Base-by-base conservation (phyloP, 1,139 yeast species). In the Hansenula sp. region DNA sequence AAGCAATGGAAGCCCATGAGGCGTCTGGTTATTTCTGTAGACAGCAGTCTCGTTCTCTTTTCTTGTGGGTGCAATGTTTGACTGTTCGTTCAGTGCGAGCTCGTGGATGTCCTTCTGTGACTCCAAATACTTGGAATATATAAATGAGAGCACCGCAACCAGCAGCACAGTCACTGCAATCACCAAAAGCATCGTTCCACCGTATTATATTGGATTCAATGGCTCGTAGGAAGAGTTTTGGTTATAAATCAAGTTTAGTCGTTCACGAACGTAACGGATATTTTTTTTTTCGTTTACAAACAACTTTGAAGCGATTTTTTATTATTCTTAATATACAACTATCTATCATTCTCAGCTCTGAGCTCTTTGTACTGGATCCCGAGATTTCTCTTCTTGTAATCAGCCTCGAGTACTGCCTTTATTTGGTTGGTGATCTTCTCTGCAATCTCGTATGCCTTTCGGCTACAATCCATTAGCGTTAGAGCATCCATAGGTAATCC, bases 401-500 rank as follows among this genome's bases (percentile, higher is more conserved):
- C 78, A 74, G 41, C 88, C 63, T 36, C 73, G 66, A 55, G 18
- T 3, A 55, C 40, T 6, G 59, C 54, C 43, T 79, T 75, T 39
- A 92, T 84, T 53, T 76, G 67, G 25, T 79, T 77, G 0, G 96
- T 86, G 47, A 86, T 61, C 18, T 63, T 59, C 41, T 76, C 79
- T 8, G 88, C 94, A 34, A 79, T 73, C 11, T 63, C 61, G 55
- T 76, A 78, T 2, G 96, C 94, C 46, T 73, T 67, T 44, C 75
- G 75, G 30, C 87, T 75, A 57, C 95, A 81, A 32, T 80, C 78
- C 66, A 89, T 68, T 41, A 92, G 65, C 28, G 76, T 68, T 36
- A 74, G 59, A 0, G 95, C 89, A 52, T 88, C 92, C 50, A 92
- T 78, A 2, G 95, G 85, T 36, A 87, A 68, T 0, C 97, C 97